Evolutionary conservation across 2,329 filamentous ascomycete genomes (phyloP).

Genomic region (Dactylellina sp.): DNA sequence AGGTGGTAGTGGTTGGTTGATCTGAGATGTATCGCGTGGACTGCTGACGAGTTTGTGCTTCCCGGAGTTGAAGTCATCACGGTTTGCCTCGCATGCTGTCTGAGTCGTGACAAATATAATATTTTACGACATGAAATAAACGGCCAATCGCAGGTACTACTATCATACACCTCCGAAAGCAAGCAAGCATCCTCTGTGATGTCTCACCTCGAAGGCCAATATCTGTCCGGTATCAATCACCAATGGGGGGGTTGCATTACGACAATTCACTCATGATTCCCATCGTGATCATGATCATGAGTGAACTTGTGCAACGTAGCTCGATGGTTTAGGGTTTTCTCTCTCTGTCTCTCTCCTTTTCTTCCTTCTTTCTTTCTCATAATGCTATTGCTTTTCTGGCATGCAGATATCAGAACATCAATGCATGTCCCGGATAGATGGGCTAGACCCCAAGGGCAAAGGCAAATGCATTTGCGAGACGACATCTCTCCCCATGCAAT

Average conservation of each 20-base stretch:
- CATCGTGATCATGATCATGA: conserved; percentile 44
- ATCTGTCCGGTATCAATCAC: conserved; percentile 12
- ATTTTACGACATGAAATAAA: conserved; percentile 8
- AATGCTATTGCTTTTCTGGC: conserved; percentile 7
- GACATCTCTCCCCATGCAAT: background rate
- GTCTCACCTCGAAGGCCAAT: conserved; percentile 17
- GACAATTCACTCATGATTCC: conserved; percentile 10
- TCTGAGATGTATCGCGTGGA: conserved; percentile 5
- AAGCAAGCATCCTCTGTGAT: conserved; percentile 10
- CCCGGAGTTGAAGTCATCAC: conserved; percentile 12
- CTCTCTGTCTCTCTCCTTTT: background rate
- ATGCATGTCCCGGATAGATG: conserved; percentile 46
- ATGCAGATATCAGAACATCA: conserved; percentile 49
- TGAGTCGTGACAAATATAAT: conserved; percentile 44
- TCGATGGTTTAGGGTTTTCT: conserved; percentile 7
- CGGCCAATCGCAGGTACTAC: conserved; percentile 25
- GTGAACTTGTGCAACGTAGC: conserved; percentile 55
- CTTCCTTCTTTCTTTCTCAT: background rate
- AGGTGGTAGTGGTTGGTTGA: conserved; percentile 11
- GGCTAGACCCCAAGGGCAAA: conserved; percentile 18
- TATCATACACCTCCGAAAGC: conserved; percentile 14
- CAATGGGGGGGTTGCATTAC: conserved; percentile 20
- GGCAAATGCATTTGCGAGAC: conserved; percentile 14
- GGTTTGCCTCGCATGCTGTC: conserved; percentile 7
- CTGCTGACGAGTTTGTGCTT: conserved; percentile 11